Evolutionary conservation across 2,329 filamentous ascomycete genomes (phyloP), one percentile per base, ranked within the genome.

Genomic region (Neopestalotiopsis sp.): DNA sequence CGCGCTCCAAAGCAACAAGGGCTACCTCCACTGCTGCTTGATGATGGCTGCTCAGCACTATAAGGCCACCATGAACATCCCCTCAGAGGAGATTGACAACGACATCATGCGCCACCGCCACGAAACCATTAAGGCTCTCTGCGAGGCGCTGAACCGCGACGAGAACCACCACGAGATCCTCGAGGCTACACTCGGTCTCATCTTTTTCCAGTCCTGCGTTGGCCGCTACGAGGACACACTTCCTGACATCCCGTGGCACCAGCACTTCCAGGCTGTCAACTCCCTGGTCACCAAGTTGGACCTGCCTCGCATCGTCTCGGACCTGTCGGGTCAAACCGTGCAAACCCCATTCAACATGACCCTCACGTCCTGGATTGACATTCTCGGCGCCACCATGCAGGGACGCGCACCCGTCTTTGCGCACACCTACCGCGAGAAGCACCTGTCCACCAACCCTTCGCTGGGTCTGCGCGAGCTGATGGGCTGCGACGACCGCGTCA

Each of bases 401-500:
- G 95, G 95, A 42, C 89, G 90, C 68, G 92, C 94, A 10, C 96
- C 96, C 7, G 89, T 89, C 9, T 98, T 98, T 77, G 94, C 96
- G 4, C 93, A 98, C 83, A 94, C 92, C n/a, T 99, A 98, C 83
- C 91, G 96, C 64, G 92, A 96, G 80, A 97, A 98, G 86, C 94
- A 97, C 80, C 88, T 97, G 65, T 92, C 82, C 12, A 80, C 82
- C 71, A 88, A 88, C 79, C 82, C 86, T 28, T 88, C 85, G 67
- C 84, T 91, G 14, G 96, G 96, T 12, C 88, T 99, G 49, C 91
- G 92, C 66, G 94, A 97, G 83, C 88, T 98, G 65, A 98, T 98
- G 95, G 96, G 96, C 74, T 98, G 96, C 80, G 95, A 98, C 72
- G 96, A 99, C 82, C 90, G 91, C 28, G 92, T 98, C 81, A 98